Percentiles rank a stretch among this genome's conserved stretches.
Evolutionary conservation across 2,329 filamentous ascomycete species (phyloP).

Genomic region (Orbilia javanica): DNA sequence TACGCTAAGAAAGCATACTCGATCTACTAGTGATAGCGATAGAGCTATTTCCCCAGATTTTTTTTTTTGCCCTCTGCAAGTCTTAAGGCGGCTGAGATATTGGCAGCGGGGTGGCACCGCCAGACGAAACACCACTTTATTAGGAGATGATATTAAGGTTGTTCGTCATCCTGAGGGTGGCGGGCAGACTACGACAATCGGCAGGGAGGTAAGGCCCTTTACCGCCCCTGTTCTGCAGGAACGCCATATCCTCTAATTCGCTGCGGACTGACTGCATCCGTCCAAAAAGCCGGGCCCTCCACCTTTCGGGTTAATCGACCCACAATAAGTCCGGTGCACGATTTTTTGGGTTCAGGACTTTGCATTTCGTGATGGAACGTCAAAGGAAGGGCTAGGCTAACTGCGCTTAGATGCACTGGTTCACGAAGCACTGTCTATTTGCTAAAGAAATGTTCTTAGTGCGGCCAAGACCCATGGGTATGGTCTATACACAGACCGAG

Average conservation of each 20-base stretch:
- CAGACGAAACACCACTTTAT: constrained; percentile 22
- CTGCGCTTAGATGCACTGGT: constrained; percentile 29
- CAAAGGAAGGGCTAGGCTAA: constrained; percentile 10
- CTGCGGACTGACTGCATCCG: constrained; percentile 57
- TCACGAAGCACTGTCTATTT: constrained; percentile 2
- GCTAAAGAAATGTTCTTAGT: constrained; percentile 24
- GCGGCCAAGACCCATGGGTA: constrained; percentile 37
- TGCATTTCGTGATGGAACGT: constrained; percentile 8
- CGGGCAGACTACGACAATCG: constrained; percentile 17
- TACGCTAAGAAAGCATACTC: constrained; percentile 7
- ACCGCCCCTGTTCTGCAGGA: constrained; percentile 45
- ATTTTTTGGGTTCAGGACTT: constrained; percentile 26
- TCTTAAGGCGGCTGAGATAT: constrained; percentile 29
- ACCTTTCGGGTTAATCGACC: constrained; percentile 49
- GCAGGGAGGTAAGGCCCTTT: constrained; percentile 22
- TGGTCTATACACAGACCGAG: constrained; percentile 35
- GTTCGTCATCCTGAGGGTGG: constrained; percentile 36
- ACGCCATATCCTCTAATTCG: constrained; percentile 36
- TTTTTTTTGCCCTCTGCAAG: constrained; percentile 8
- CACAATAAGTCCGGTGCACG: constrained; percentile 17
- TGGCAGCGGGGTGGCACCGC: constrained; percentile 46
- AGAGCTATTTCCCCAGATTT: constrained; percentile 53
- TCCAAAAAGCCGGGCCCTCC: constrained; percentile 36
- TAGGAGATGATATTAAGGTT: constrained; percentile 37
- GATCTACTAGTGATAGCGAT: constrained; percentile 16